These are phyloP conservation scores for Starmera amethionina DNA, from an alignment of 805 yeast genomes.

Conservation along the genomic window DNA sequence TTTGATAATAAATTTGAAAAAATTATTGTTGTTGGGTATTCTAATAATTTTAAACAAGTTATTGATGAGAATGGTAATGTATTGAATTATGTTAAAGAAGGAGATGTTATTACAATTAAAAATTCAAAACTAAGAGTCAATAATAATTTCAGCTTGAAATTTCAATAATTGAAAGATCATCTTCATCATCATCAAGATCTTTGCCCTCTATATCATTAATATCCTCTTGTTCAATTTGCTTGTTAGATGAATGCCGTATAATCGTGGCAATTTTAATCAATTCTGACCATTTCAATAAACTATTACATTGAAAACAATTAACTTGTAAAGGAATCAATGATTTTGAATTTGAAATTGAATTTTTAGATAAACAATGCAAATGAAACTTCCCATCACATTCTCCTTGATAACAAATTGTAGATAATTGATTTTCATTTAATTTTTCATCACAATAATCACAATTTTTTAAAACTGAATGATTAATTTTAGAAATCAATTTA, in stretches of 20 bases:
- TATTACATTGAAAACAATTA: constrained; percentile 20
- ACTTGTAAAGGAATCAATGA: constrained; percentile 20
- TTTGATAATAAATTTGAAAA: constrained; percentile 39
- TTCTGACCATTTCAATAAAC: constrained; percentile 19
- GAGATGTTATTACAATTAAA: constrained; percentile 25
- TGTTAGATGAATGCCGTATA: background rate
- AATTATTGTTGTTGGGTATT: constrained; percentile 38
- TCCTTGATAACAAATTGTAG: constrained; percentile 24
- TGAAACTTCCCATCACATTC: constrained; percentile 27
- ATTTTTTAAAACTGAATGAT: constrained; percentile 23
- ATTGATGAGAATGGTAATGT: constrained; percentile 29
- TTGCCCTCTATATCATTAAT: background rate
- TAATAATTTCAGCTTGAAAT: constrained; percentile 36
- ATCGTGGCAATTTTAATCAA: constrained; percentile 18
- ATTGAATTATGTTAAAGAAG: constrained; percentile 23
- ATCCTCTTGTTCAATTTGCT: constrained; percentile 1
- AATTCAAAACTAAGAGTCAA: constrained; percentile 41
- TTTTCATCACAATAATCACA: constrained; percentile 11
- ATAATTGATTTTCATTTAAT: constrained; percentile 17
- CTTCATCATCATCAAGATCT: constrained; percentile 7
- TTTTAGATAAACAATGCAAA: constrained; percentile 27
- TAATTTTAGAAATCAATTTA: constrained; percentile 14
- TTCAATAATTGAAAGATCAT: constrained; percentile 7
- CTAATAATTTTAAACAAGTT: constrained; percentile 4
- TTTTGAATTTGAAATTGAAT: background rate